Percentiles rank a stretch among this genome's conserved stretches.
These are phyloP conservation scores for Athelia sp. DNA, from an alignment of 1,284 basidiomycete genomes.

Conservation along the genomic window DNA sequence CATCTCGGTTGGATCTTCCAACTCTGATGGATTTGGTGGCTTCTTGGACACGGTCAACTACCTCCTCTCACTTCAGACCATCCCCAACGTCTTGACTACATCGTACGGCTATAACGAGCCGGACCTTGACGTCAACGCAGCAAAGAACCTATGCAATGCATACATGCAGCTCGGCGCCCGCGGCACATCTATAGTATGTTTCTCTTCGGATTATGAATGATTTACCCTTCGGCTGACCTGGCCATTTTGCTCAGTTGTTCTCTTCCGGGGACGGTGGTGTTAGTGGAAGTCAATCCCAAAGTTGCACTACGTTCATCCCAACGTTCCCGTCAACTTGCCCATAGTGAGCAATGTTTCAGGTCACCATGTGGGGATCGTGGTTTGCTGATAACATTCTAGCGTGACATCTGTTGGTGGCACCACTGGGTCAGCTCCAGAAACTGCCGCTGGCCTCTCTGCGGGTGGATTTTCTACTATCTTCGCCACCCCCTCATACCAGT, in stretches of 20 bases:
- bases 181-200: too few relatives aligned
- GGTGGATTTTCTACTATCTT: not conserved
- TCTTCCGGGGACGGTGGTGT: too few relatives aligned
- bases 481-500: not conserved
- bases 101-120: too few relatives aligned
- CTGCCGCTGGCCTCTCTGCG: constrained; percentile 25
- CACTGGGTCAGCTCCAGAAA: constrained; percentile 27
- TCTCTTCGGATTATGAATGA: too few relatives aligned
- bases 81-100: too few relatives aligned
- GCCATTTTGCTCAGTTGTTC: too few relatives aligned
- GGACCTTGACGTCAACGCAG: too few relatives aligned
- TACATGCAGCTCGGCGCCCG: constrained; percentile 29
- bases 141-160: constrained; percentile 28
- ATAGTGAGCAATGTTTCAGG: constrained; percentile 6
- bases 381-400: constrained; percentile 3
- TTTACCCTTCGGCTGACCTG: too few relatives aligned
- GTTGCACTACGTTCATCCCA: constrained; percentile 37
- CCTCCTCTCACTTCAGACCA: too few relatives aligned
- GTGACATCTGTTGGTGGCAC: constrained; percentile 34
- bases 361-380: too few relatives aligned
- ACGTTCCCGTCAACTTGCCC: constrained; percentile 43
- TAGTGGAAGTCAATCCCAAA: constrained; percentile 27
- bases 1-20: constrained; percentile 16
- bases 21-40: constrained; percentile 17
- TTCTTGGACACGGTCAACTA: constrained; percentile 34